These are phyloP conservation scores for Colletotrichum sojae DNA, from an alignment of 2,329 filamentous ascomycete genomes.

Conservation along the genomic window DNA sequence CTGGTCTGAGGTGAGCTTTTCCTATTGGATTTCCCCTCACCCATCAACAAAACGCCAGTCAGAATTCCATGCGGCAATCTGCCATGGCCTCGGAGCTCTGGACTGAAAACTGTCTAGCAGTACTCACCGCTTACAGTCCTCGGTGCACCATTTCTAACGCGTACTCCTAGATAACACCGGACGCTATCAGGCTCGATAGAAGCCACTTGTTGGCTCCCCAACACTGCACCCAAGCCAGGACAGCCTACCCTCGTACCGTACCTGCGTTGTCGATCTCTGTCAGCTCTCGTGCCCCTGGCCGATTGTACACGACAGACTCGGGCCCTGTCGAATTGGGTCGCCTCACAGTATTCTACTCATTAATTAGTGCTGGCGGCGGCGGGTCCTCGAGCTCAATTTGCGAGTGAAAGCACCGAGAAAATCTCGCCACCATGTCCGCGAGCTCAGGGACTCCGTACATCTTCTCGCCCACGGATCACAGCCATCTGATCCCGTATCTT, in stretches of 20 bases:
- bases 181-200: not conserved
- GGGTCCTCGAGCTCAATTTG: not conserved
- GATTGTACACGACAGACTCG: slow-evolving; percentile 5
- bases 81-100: not conserved
- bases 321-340: not conserved
- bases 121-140: not conserved
- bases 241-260: slow-evolving; percentile 11
- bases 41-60: not conserved
- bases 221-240: not conserved
- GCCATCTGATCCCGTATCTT: slow-evolving; percentile 68
- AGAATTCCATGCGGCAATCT: not conserved
- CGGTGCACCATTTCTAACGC: not conserved
- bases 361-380: not conserved
- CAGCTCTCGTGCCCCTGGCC: slow-evolving; percentile 12
- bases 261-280: slow-evolving; percentile 23
- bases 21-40: slow-evolving; percentile 21
- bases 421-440: slow-evolving; percentile 26
- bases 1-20: slow-evolving; percentile 30
- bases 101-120: not conserved
- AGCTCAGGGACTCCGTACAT: slow-evolving; percentile 46
- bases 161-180: not conserved
- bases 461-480: slow-evolving; percentile 62
- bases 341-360: not conserved
- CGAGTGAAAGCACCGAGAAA: not conserved
- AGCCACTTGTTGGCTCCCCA: slow-evolving; percentile 4